These are phyloP conservation scores for Aquilaria sinensis DNA, from an alignment of 345 rosid species.

Conservation along the genomic window DNA sequence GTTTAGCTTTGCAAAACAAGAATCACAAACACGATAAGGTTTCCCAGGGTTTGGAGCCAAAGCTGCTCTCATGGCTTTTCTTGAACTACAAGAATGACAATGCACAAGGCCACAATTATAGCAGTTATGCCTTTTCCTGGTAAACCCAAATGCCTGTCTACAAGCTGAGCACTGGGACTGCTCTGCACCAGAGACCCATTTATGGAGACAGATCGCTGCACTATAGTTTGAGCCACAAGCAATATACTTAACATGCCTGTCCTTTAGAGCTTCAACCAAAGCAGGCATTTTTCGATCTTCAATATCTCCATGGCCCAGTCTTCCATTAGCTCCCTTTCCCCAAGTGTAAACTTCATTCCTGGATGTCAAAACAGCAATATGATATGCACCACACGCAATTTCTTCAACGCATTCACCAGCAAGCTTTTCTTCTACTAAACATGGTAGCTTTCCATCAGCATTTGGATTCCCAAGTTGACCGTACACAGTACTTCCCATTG, in stretches of 20 bases:
- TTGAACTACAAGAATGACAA: conserved; percentile 93
- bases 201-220: conserved; percentile 82
- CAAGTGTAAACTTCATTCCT: conserved; percentile 85
- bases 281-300: conserved; percentile 80
- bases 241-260: conserved; percentile 73
- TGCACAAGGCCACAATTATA: conserved; percentile 96
- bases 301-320: conserved; percentile 84
- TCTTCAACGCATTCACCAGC: conserved; percentile 68
- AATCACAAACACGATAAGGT: conserved; percentile 88
- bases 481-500: conserved; percentile 90
- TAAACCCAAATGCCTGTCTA: conserved; percentile 87
- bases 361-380: conserved; percentile 67
- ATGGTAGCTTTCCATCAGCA: conserved; percentile 81
- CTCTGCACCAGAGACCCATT: conserved; percentile 88
- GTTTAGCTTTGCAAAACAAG: conserved; percentile 67
- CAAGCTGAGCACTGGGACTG: conserved; percentile 91
- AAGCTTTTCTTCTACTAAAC: conserved; percentile 64
- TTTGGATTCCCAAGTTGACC: conserved; percentile 87
- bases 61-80: conserved; percentile 75
- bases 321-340: conserved; percentile 98
- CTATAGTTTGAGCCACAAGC: conserved; percentile 88
- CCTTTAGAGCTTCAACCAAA: conserved; percentile 74
- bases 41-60: conserved; percentile 80
- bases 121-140: conserved; percentile 88
- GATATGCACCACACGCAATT: conserved; percentile 87